phyloP scores from a whole-genome alignment of 179 eudicot genomes.

The Carnegiea gigantea region DNA sequence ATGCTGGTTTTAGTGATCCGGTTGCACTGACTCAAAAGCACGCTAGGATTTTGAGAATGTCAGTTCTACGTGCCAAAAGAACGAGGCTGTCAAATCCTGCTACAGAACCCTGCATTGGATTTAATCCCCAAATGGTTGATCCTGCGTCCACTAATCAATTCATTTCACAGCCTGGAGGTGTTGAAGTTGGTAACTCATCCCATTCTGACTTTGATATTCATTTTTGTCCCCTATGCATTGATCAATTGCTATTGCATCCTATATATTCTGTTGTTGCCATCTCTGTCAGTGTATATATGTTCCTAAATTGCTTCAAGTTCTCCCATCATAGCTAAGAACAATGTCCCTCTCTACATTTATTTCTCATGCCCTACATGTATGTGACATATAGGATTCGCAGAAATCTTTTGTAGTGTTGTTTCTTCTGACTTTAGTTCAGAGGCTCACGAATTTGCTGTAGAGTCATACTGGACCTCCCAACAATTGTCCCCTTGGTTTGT shows the following conservation, averaged over 20 bases:
- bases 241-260: too few species aligned
- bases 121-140: not conserved
- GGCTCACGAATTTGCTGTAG: not conserved
- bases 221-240: not conserved
- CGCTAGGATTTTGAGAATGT: conserved; percentile 15
- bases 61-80: conserved; percentile 11
- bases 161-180: not conserved
- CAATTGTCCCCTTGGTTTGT: conserved; percentile 3
- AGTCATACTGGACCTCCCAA: not conserved
- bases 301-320: not conserved
- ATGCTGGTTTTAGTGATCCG: not conserved
- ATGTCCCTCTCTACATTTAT: not conserved
- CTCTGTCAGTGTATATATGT: not conserved
- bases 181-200: conserved; percentile 2
- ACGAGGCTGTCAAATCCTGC: not conserved
- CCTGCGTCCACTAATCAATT: not conserved
- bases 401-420: not conserved
- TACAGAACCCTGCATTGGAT: not conserved
- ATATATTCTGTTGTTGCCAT: too few species aligned
- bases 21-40: conserved; percentile 11
- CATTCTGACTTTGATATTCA: not conserved
- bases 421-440: conserved; percentile 2
- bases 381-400: too few species aligned
- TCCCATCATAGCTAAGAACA: not conserved
- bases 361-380: not conserved